Base-by-base conservation (phyloP, 2,329 filamentous ascomycete genomes). In the Pseudocercospora fuligena region DNA sequence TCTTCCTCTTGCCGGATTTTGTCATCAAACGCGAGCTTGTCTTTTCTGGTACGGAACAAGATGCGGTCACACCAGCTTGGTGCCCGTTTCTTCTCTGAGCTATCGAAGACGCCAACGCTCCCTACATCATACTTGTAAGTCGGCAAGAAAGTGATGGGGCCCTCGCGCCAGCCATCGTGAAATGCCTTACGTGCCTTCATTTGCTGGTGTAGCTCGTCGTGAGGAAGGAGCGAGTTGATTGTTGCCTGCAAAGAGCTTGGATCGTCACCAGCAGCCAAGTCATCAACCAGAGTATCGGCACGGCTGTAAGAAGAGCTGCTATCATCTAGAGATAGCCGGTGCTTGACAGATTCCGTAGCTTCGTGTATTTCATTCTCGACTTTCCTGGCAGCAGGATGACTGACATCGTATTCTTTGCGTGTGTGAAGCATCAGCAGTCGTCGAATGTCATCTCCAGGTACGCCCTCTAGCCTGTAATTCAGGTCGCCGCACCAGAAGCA, bases 51-150 rank as follows among this genome's bases (percentile, higher is more conserved):
- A 7, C 94, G 87, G 77, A 89, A 99, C 0, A 99, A 80, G 54
- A 99, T 94, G 16, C 95, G 90, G 80, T 99, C 95, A 77, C 95
- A 99, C 94, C 95, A 99, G 76, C 93, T 97, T 2, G 95, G 95
- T 1, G 92, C 91, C 61, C 96, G 87, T 70, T 90, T 90, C 82
- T 99, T 99, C 77, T 98, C 95, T 71, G 94, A 97, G 0, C 94
- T 93, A 80, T 99, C 96, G 77, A 97, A 99, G 31, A 93, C 86
- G 1, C 92, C 92, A 33, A 97, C 88, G 31, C 91, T 97, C n/a
- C 95, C 95, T 29, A 97, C 85, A 74, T 99, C 96, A 73, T 99
- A 99, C 78, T 99, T 99, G 80, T 99, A 99, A 0, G 95, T 96
- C 1, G 95, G 95, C 16, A 98, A 78, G 75, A 99, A 99, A 0